Percentiles rank a stretch among this genome's conserved stretches.
phyloP scores from a whole-genome alignment of 441 rosid genomes.

The Lepidium campestre region DNA sequence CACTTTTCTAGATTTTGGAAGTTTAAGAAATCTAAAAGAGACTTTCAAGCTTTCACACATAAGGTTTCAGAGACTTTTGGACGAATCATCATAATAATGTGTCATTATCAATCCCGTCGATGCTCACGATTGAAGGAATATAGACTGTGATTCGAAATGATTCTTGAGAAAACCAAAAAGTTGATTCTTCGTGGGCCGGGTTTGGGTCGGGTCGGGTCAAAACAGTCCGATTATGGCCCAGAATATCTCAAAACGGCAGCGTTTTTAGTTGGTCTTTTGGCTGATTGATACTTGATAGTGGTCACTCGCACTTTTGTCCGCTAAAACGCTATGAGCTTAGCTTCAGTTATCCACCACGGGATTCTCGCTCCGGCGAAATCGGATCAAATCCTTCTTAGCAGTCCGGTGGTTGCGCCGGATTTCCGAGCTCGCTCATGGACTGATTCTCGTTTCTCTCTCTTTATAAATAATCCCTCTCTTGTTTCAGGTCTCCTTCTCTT shows the following conservation, averaged over 20 bases:
- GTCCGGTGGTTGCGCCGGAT: conserved; percentile 27
- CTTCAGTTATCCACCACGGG: conserved; percentile 56
- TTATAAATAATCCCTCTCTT: conserved; percentile 18
- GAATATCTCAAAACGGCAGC: background rate
- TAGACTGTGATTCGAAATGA: too few species aligned
- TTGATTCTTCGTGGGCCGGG: background rate
- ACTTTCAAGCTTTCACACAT: background rate
- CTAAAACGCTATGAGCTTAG: conserved; percentile 41
- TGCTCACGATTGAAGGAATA: background rate
- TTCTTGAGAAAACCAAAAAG: background rate
- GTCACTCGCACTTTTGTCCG: conserved; percentile 8
- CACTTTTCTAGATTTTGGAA: background rate
- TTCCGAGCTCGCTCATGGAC: conserved; percentile 31
- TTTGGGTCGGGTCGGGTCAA: background rate
- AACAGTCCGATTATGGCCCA: background rate
- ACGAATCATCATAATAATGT: background rate
- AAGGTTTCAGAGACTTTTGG: background rate
- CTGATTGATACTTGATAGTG: conserved; percentile 12
- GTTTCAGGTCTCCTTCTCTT: conserved; percentile 29
- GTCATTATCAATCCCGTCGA: background rate
- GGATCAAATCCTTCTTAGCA: conserved; percentile 29
- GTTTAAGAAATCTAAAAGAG: background rate
- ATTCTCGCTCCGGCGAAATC: conserved; percentile 37
- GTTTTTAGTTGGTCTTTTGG: background rate
- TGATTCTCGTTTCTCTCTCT: conserved; percentile 30